These are phyloP conservation scores for Ziziphus jujuba DNA, from an alignment of 306 rosid genomes.

Conservation along the genomic window DNA sequence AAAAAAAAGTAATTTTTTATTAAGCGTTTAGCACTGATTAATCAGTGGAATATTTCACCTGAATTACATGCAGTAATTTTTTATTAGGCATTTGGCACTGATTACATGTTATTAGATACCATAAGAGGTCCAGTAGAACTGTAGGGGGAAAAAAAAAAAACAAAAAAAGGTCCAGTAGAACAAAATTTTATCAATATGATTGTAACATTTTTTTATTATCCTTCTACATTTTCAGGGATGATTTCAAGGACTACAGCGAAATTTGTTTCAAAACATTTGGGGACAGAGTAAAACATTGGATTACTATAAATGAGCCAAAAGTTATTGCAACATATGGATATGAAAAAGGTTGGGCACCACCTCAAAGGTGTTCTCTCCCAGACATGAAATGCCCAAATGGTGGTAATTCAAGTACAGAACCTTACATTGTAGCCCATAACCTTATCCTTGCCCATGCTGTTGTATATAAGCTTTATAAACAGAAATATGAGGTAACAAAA, in stretches of 20 bases:
- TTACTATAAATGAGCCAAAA: slow-evolving; percentile 48
- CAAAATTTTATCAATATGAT: too few species aligned
- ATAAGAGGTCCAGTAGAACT: too few species aligned
- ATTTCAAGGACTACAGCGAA: slow-evolving; percentile 37
- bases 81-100: too few species aligned
- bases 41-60: too few species aligned
- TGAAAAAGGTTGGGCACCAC: slow-evolving; percentile 43
- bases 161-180: too few species aligned
- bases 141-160: too few species aligned
- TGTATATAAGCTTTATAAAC: slow-evolving; percentile 25
- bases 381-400: slow-evolving; percentile 20
- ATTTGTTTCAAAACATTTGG: slow-evolving; percentile 51
- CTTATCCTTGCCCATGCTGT: slow-evolving; percentile 39
- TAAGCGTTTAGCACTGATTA: too few species aligned
- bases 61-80: too few species aligned
- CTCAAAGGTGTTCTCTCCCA: slow-evolving; percentile 53
- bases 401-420: slow-evolving; percentile 29
- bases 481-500: slow-evolving; percentile 30
- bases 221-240: slow-evolving; percentile 24
- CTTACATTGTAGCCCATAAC: slow-evolving; percentile 39
- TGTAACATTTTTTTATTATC: neutral
- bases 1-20: too few species aligned
- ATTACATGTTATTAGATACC: neutral
- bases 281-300: slow-evolving; percentile 56
- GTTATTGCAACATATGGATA: slow-evolving; percentile 27